Evolutionary conservation across 1,139 yeast genomes (phyloP).

Genomic region (Debaryomyces psychrophilus): DNA sequence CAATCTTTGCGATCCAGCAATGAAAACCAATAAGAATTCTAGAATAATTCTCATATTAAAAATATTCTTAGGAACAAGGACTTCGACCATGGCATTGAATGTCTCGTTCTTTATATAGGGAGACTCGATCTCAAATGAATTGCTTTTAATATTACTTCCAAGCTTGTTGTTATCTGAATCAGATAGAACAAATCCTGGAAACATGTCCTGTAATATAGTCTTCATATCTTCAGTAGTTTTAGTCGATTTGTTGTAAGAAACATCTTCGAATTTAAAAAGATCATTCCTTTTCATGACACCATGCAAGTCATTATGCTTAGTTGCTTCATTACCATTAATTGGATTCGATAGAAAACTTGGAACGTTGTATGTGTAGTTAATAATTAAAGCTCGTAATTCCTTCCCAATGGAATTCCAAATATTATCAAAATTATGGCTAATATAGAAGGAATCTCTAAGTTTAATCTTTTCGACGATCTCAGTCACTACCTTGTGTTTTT

Average conservation of each 20-base stretch:
- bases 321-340: neutral
- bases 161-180: constrained; percentile 21
- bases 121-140: constrained; percentile 26
- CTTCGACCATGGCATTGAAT: constrained; percentile 58
- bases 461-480: constrained; percentile 49
- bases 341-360: constrained; percentile 7
- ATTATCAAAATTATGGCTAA: constrained; percentile 41
- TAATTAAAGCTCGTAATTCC: constrained; percentile 60
- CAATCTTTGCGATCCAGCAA: constrained; percentile 49
- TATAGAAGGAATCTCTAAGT: constrained; percentile 6
- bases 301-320: constrained; percentile 18
- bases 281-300: constrained; percentile 31
- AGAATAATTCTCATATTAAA: constrained; percentile 79
- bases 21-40: constrained; percentile 61
- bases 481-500: constrained; percentile 67
- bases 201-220: constrained; percentile 54
- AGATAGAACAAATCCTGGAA: constrained; percentile 60
- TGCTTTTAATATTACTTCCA: constrained; percentile 7
- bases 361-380: constrained; percentile 53
- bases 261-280: constrained; percentile 54
- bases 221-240: constrained; percentile 49
- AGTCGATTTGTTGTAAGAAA: constrained; percentile 37
- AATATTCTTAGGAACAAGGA: constrained; percentile 73
- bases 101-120: constrained; percentile 64
- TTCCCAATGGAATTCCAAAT: constrained; percentile 62